These are phyloP conservation scores for Rutstroemia sp. DNA, from an alignment of 2,329 filamentous ascomycete species.

Conservation along the genomic window DNA sequence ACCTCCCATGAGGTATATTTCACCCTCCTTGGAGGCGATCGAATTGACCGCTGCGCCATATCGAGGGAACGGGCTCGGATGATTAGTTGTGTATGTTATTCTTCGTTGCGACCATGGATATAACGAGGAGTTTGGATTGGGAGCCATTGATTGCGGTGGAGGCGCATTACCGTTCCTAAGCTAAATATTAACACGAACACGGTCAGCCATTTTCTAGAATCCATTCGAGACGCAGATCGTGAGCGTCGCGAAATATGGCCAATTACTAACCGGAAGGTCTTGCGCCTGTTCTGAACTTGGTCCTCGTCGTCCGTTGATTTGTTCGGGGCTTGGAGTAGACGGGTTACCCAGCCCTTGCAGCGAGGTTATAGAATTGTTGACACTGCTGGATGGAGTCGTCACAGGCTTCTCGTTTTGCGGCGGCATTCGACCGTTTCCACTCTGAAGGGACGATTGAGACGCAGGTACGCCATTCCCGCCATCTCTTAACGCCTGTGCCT, in stretches of 20 bases:
- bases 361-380: slow-evolving; percentile 54
- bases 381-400: slow-evolving; percentile 51
- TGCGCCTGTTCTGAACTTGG: slow-evolving; percentile 23
- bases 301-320: slow-evolving; percentile 54
- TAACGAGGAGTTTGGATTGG: slow-evolving; percentile 65
- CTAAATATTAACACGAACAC: slow-evolving; percentile 30
- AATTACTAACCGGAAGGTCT: slow-evolving; percentile 34
- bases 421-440: slow-evolving; percentile 33
- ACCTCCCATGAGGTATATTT: slow-evolving; percentile 96
- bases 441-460: slow-evolving; percentile 41
- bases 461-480: slow-evolving; percentile 19
- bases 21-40: slow-evolving; percentile 87
- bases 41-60: slow-evolving; percentile 97
- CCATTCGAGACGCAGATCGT: neutral
- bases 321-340: slow-evolving; percentile 28
- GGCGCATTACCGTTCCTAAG: slow-evolving; percentile 43
- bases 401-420: slow-evolving; percentile 45
- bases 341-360: slow-evolving; percentile 38
- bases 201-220: neutral
- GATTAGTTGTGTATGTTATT: slow-evolving; percentile 74
- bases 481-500: slow-evolving; percentile 37
- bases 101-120: slow-evolving; percentile 95
- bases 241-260: neutral
- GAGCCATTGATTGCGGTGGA: slow-evolving; percentile 27
- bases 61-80: slow-evolving; percentile 84